Conservation (phyloP, 108 stramenopile genomes). For the Fistulifera pelliculosa region DNA sequence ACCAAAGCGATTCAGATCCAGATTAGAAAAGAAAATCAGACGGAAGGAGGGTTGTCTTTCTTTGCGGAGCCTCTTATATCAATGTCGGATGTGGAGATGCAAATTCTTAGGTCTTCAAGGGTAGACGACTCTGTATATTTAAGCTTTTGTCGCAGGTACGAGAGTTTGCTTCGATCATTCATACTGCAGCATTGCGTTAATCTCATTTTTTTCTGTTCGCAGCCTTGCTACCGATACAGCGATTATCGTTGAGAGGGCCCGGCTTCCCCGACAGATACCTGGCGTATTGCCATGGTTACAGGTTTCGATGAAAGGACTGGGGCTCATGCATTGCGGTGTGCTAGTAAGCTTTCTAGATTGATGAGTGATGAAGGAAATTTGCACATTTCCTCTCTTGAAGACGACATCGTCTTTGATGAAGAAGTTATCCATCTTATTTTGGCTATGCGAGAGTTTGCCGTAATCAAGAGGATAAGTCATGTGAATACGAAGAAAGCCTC, state of each 20-base stretch:
- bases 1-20: slow-evolving; percentile 14
- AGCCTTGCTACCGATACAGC: slow-evolving; percentile 18
- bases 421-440: slow-evolving; percentile 16
- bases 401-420: slow-evolving; percentile 20
- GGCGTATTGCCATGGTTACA: slow-evolving; percentile 25
- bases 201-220: neutral
- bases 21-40: slow-evolving; percentile 2
- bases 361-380: neutral
- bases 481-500: neutral
- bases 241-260: slow-evolving; percentile 20
- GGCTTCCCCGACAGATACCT: neutral
- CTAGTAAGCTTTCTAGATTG: neutral
- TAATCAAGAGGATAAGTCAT: slow-evolving; percentile 11
- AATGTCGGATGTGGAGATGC: slow-evolving; percentile 23
- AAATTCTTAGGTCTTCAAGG: slow-evolving; percentile 20
- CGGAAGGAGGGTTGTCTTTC: slow-evolving; percentile 3
- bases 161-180: neutral
- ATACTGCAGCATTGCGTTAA: neutral
- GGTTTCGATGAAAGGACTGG: slow-evolving; percentile 27
- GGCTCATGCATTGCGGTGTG: slow-evolving; percentile 23
- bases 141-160: slow-evolving; percentile 26
- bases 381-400: neutral
- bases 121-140: slow-evolving; percentile 12
- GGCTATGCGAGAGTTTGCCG: slow-evolving; percentile 19
- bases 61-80: slow-evolving; percentile 33